A percentile compares a stretch with the other conserved stretches of the same genome.
phyloP scores from a whole-genome alignment of 805 yeast genomes.

The Ascoidea tarda region DNA sequence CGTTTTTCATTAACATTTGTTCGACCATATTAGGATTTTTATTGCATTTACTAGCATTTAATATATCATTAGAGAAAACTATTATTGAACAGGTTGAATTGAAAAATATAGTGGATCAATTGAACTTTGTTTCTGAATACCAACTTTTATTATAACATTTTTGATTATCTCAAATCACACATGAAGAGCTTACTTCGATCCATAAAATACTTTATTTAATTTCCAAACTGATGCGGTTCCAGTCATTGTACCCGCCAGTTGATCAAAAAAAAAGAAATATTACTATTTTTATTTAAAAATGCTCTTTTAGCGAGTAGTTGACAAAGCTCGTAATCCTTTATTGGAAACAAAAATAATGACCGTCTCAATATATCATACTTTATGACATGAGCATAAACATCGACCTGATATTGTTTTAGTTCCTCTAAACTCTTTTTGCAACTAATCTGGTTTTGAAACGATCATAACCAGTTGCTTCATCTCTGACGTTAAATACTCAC shows the following conservation, averaged over 20 bases:
- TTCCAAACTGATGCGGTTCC: too few relatives aligned
- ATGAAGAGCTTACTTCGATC: too few relatives aligned
- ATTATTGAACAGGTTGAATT: too few relatives aligned
- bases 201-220: too few relatives aligned
- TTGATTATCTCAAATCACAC: too few relatives aligned
- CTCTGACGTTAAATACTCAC: conserved; percentile 6
- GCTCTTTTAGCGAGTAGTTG: conserved; percentile 7
- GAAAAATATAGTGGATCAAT: too few relatives aligned
- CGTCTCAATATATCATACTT: conserved; percentile 3
- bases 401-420: conserved; percentile 2
- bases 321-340: conserved; percentile 1
- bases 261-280: conserved; percentile 3
- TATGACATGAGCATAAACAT: conserved; percentile 4
- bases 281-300: conserved; percentile 6
- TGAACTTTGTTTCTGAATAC: too few relatives aligned
- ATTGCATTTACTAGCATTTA: too few relatives aligned
- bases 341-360: neutral
- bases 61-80: too few relatives aligned
- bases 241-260: conserved; percentile 1
- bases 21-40: too few relatives aligned
- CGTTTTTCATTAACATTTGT: too few relatives aligned
- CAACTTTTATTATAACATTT: too few relatives aligned
- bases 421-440: conserved; percentile 6
- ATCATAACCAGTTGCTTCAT: conserved; percentile 2
- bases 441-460: conserved; percentile 5